Evolutionary conservation across 2,329 filamentous ascomycete genomes (phyloP).

Genomic region (Helminthosporium solani): DNA sequence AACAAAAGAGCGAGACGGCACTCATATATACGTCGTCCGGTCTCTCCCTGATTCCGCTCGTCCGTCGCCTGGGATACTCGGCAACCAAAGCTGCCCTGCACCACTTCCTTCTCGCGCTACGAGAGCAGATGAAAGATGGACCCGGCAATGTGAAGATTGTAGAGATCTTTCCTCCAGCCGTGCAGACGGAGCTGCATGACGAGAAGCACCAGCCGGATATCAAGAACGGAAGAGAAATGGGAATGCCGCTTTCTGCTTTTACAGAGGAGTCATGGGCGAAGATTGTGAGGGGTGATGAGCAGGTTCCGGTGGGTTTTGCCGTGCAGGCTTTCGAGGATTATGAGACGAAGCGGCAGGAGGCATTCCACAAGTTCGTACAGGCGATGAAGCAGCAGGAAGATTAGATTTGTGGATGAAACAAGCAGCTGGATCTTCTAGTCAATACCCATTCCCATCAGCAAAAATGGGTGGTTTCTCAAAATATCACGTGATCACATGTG

Average conservation of each 20-base stretch:
- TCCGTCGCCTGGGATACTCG: constrained; percentile 54
- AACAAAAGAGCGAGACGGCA: constrained; percentile 45
- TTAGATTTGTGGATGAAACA: too few species aligned
- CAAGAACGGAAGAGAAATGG: constrained; percentile 51
- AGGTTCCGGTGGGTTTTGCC: constrained; percentile 53
- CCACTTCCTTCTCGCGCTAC: constrained; percentile 54
- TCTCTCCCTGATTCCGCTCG: constrained; percentile 52
- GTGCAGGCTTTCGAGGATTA: constrained; percentile 47
- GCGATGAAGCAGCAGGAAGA: too few species aligned
- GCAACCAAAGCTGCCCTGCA: constrained; percentile 59
- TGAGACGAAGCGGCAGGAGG: constrained; percentile 51
- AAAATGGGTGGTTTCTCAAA: too few species aligned
- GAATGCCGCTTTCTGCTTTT: constrained; percentile 57
- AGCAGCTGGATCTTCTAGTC: too few species aligned
- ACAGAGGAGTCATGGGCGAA: constrained; percentile 52
- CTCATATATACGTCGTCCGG: constrained; percentile 53
- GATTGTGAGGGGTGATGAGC: constrained; percentile 51
- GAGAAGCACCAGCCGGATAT: constrained; percentile 56
- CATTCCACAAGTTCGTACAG: too few species aligned
- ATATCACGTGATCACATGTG: too few species aligned
- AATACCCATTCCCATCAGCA: too few species aligned
- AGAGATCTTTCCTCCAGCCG: constrained; percentile 57
- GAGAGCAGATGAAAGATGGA: constrained; percentile 52
- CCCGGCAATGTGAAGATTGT: constrained; percentile 54
- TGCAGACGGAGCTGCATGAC: constrained; percentile 60